A percentile compares a stretch with the other conserved stretches of the same genome.
Conservation (phyloP, 345 rosid genomes). For the Syzygium oleosum region DNA sequence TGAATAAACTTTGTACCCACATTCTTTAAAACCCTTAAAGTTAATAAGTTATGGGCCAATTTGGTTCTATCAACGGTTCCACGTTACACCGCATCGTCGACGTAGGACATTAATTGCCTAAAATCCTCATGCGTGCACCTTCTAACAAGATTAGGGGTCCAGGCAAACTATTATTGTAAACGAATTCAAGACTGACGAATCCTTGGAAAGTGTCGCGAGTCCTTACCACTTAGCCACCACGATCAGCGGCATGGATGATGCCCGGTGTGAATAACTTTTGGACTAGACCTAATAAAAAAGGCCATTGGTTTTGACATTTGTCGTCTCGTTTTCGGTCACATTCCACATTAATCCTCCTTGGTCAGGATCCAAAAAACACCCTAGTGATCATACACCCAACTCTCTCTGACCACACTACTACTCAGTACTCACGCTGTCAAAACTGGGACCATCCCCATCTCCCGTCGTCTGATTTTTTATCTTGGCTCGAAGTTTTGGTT, state of each 20-base stretch:
- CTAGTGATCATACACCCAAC: not conserved
- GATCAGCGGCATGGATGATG: not conserved
- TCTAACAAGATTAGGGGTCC: not conserved
- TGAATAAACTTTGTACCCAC: not conserved
- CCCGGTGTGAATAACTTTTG: not conserved
- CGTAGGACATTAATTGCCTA: not conserved
- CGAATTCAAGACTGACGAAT: not conserved
- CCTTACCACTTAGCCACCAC: not conserved
- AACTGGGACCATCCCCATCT: not conserved
- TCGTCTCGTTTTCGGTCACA: not conserved
- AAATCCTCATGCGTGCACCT: not conserved
- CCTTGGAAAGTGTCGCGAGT: not conserved
- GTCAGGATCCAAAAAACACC: not conserved
- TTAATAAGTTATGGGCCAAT: too few species aligned
- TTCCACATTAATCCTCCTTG: not conserved
- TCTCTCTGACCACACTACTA: not conserved
- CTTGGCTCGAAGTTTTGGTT: not conserved
- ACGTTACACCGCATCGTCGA: accelerated
- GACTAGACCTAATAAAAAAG: not conserved
- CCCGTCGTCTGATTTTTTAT: not conserved
- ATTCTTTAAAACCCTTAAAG: too few species aligned
- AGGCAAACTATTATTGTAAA: not conserved
- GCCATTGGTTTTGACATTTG: not conserved
- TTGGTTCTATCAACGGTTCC: too few species aligned
- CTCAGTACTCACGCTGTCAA: not conserved